phyloP scores from a whole-genome alignment of 2,329 filamentous ascomycete species.

The Colletotrichum noveboracense region DNA sequence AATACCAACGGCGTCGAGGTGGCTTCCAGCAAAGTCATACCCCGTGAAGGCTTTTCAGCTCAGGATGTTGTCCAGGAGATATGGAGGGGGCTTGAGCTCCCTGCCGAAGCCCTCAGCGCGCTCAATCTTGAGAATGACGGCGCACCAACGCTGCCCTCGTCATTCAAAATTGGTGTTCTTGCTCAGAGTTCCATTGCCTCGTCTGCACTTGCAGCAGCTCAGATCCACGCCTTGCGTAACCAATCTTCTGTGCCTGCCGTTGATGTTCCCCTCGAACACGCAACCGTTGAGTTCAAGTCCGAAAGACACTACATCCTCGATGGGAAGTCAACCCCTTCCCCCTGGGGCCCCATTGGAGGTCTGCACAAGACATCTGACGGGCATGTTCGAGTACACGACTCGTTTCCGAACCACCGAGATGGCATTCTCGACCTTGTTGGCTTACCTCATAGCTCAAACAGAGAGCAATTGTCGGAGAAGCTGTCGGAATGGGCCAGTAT shows the following conservation, averaged over 20 bases:
- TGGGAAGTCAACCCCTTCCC: slow-evolving; percentile 33
- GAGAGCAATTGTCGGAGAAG: slow-evolving; percentile 41
- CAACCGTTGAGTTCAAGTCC: slow-evolving; percentile 57
- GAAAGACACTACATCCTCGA: slow-evolving; percentile 53
- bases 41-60: not conserved
- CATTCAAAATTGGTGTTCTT: slow-evolving; percentile 58
- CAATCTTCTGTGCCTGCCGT: slow-evolving; percentile 37
- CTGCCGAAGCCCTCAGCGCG: not conserved
- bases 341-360: slow-evolving; percentile 53
- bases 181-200: slow-evolving; percentile 57
- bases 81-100: slow-evolving; percentile 1
- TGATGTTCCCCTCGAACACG: slow-evolving; percentile 49
- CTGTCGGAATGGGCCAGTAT: slow-evolving; percentile 44
- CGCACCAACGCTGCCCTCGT: slow-evolving; percentile 41
- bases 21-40: not conserved
- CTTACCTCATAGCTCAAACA: slow-evolving; percentile 33
- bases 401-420: slow-evolving; percentile 54
- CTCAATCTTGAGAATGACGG: not conserved
- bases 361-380: slow-evolving; percentile 56
- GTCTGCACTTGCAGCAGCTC: slow-evolving; percentile 54
- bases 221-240: slow-evolving; percentile 43
- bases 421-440: slow-evolving; percentile 49
- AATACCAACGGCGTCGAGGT: not conserved
- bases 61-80: not conserved
- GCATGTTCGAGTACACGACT: slow-evolving; percentile 59